Base-by-base conservation (phyloP, 164 flowering plant genomes). In the Berberis vulgaris region DNA sequence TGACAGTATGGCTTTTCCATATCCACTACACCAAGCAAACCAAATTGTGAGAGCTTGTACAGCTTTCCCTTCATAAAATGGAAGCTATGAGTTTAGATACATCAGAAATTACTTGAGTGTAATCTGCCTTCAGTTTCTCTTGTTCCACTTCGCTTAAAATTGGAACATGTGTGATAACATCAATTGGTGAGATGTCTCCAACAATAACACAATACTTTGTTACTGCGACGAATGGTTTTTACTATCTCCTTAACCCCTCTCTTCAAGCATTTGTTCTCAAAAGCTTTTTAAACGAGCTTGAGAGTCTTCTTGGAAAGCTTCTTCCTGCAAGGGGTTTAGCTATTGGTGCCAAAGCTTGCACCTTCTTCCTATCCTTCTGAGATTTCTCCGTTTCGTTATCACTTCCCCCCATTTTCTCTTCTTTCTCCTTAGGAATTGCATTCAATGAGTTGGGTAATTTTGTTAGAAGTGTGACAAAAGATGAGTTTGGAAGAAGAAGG, bases 181-280 rank as follows among this genome's bases (percentile, higher is more conserved):
- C 98, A 64, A 89, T 92, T 38, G 97, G 96, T 42, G 93, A 85
- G 57, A 92, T 89, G 77, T 92, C 88, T 55, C 98, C 98, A 43
- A 96, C 96, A 41, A 91, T 86, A 54, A 92, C 84, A 70, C 98
- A 92, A 93, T 97, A 97, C 98, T 73, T 88, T 93, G 66, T 87
- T 76, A 46, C 97, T 96, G 41, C 88, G 85, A 1, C 96, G 69
- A 45, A 90, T 90, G 60, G 91, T 85, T 74, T 90, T 93, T n/a
- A 93, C 98, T 13, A 93, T 97, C 78, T 90, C 98, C 79, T 93
- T 93, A 38, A 90, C 98, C 43, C 98, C 98, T 61, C 96, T 84
- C 77, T 86, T 93, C 81, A 90, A 77, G 73, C 98, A 90, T 68
- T 93, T 26, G 26, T 26, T 26, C 26, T 26, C 26, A 26, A 26